A percentile compares a stretch with the other conserved stretches of the same genome.
These are phyloP conservation scores for Wickerhamomyces rabaulensis DNA, from an alignment of 805 yeast species.

Conservation along the genomic window DNA sequence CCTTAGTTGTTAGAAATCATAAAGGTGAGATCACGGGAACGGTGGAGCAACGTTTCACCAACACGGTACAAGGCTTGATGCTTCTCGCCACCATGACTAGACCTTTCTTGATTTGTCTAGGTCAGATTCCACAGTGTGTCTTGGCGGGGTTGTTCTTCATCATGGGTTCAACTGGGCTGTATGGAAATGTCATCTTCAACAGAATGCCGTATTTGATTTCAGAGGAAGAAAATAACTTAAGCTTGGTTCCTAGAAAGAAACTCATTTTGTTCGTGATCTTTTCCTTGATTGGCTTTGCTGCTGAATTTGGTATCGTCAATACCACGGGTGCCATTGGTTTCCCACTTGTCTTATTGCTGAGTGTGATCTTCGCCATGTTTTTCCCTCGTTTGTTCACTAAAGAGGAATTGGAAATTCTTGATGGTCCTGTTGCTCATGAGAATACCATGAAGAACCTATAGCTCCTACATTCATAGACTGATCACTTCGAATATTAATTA, in stretches of 20 bases:
- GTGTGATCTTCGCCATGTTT: constrained; percentile 60
- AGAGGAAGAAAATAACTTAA: constrained; percentile 21
- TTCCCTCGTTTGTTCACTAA: constrained; percentile 60
- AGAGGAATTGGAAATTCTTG: constrained; percentile 58
- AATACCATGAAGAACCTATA: constrained; percentile 42
- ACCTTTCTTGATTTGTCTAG: constrained; percentile 77
- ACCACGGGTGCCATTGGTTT: constrained; percentile 93
- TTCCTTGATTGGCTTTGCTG: constrained; percentile 63
- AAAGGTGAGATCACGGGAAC: constrained; percentile 32
- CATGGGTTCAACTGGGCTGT: constrained; percentile 83
- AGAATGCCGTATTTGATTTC: constrained; percentile 48
- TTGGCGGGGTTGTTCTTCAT: constrained; percentile 88
- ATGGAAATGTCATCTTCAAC: constrained; percentile 58
- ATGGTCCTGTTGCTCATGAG: constrained; percentile 59
- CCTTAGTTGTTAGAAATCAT: constrained; percentile 50
- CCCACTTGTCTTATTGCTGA: constrained; percentile 71
- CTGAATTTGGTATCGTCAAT: constrained; percentile 80
- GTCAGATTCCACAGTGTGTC: constrained; percentile 87
- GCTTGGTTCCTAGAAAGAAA: constrained; percentile 27
- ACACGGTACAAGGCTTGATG: constrained; percentile 77
- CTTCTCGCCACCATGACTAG: constrained; percentile 85
- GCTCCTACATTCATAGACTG: not conserved
- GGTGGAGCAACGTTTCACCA: constrained; percentile 87
- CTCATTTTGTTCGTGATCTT: constrained; percentile 51
- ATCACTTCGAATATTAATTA: not conserved